These are phyloP conservation scores for Fusarium mangiferae DNA, from an alignment of 2,329 filamentous ascomycete species.

Conservation along the genomic window DNA sequence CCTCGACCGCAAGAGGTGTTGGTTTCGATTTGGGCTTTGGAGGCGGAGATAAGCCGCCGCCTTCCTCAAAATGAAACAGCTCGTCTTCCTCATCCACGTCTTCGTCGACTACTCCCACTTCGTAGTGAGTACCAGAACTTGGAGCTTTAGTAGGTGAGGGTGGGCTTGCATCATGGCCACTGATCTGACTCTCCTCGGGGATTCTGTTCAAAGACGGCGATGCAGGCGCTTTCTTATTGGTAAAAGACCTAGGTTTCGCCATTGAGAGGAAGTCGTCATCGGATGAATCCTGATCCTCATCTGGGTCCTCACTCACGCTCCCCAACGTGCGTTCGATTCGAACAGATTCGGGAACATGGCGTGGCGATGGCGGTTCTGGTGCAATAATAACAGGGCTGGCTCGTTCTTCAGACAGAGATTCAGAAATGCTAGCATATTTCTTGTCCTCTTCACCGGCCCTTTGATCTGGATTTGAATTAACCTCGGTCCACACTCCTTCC, in stretches of 20 bases:
- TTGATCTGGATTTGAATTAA: conserved; percentile 51
- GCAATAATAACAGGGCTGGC: conserved; percentile 13
- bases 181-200: conserved; percentile 6
- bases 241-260: conserved; percentile 49
- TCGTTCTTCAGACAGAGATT: background rate
- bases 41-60: conserved; percentile 47
- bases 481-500: conserved; percentile 62
- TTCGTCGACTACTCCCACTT: conserved; percentile 14
- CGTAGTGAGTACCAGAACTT: background rate
- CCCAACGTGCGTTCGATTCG: conserved; percentile 33
- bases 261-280: conserved; percentile 56
- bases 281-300: conserved; percentile 48
- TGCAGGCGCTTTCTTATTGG: conserved; percentile 40
- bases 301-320: conserved; percentile 43
- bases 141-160: conserved; percentile 10
- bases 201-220: conserved; percentile 28
- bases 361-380: conserved; percentile 31
- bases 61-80: conserved; percentile 61
- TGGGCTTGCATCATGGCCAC: background rate
- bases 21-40: conserved; percentile 42
- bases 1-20: conserved; percentile 45
- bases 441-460: conserved; percentile 32
- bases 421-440: conserved; percentile 11
- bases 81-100: conserved; percentile 48
- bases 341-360: conserved; percentile 28